phyloP scores from a whole-genome alignment of 805 yeast genomes.

The Helenozyma baotianmanensis region DNA sequence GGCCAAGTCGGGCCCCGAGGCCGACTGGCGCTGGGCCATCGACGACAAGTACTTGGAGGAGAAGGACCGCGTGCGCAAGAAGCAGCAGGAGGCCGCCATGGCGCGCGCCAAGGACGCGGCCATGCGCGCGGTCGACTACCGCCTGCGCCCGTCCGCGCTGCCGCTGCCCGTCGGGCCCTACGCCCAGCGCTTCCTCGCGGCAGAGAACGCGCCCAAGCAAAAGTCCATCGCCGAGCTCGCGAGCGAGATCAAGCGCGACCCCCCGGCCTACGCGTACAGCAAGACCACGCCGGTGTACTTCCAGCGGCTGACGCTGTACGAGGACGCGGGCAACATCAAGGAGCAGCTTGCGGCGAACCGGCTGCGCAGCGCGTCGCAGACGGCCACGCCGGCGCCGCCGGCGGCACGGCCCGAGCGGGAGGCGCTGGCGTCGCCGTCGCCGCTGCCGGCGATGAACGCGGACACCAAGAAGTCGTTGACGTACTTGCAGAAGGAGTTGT shows the following conservation, averaged over 20 bases:
- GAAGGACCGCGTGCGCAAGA: constrained; percentile 62
- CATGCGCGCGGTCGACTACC: constrained; percentile 46
- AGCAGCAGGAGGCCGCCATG: constrained; percentile 59
- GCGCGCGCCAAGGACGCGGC: constrained; percentile 56
- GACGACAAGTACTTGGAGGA: constrained; percentile 83
- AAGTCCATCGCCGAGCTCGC: constrained; percentile 41
- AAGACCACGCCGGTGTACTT: constrained; percentile 31
- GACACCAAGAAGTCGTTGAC: constrained; percentile 73
- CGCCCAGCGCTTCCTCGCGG: too few relatives aligned
- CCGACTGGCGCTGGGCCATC: constrained; percentile 95
- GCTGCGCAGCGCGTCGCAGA: constrained; percentile 15
- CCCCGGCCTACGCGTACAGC: constrained; percentile 13
- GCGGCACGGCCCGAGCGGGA: neutral
- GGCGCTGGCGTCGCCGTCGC: neutral
- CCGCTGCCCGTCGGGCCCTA: too few relatives aligned
- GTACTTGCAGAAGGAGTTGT: constrained; percentile 80
- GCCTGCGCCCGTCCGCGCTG: constrained; percentile 30
- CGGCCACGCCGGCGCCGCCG: constrained; percentile 1
- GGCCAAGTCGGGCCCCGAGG: constrained; percentile 54
- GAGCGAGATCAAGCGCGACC: constrained; percentile 34
- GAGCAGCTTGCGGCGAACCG: constrained; percentile 47
- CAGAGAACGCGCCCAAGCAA: too few relatives aligned
- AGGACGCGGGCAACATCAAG: constrained; percentile 27
- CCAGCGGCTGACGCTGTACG: constrained; percentile 11
- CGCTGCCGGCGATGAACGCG: constrained; percentile 37